Evolutionary conservation across 352 stramenopile genomes (phyloP).

Genomic region (Peronospora belbahrii): DNA sequence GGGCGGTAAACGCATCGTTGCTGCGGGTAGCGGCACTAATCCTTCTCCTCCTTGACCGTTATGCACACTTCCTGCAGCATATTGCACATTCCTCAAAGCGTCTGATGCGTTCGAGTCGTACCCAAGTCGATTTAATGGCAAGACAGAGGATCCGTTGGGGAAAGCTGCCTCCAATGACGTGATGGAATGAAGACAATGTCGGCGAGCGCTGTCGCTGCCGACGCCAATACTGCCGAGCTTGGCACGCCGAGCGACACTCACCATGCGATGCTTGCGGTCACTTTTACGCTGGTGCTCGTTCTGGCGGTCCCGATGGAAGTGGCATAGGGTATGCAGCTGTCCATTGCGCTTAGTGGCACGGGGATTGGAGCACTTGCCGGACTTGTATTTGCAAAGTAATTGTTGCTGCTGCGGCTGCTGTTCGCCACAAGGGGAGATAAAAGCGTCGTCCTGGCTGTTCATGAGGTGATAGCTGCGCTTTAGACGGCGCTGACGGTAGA

Average conservation of each 20-base stretch:
- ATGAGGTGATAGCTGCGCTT: conserved; percentile 29
- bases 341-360: conserved; percentile 82
- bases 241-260: conserved; percentile 59
- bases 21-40: conserved; percentile 7
- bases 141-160: conserved; percentile 21
- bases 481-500: conserved; percentile 25
- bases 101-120: conserved; percentile 32
- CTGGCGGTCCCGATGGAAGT: conserved; percentile 77
- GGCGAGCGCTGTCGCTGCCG: conserved; percentile 24
- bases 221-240: conserved; percentile 64
- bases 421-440: conserved; percentile 26
- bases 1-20: conserved; percentile 43
- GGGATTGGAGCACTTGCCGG: conserved; percentile 74
- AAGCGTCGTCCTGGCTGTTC: conserved; percentile 26
- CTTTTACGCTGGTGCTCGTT: conserved; percentile 85
- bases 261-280: conserved; percentile 81
- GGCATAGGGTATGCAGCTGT: conserved; percentile 75
- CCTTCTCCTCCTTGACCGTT: conserved; percentile 9
- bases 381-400: conserved; percentile 84
- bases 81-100: conserved; percentile 29
- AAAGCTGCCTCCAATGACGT: conserved; percentile 35
- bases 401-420: conserved; percentile 34
- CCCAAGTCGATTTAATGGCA: conserved; percentile 22
- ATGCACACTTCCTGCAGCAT: conserved; percentile 7
- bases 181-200: conserved; percentile 37